These are phyloP conservation scores for Ophiostoma fasciatum DNA, from an alignment of 2,329 filamentous ascomycete species.

Conservation along the genomic window DNA sequence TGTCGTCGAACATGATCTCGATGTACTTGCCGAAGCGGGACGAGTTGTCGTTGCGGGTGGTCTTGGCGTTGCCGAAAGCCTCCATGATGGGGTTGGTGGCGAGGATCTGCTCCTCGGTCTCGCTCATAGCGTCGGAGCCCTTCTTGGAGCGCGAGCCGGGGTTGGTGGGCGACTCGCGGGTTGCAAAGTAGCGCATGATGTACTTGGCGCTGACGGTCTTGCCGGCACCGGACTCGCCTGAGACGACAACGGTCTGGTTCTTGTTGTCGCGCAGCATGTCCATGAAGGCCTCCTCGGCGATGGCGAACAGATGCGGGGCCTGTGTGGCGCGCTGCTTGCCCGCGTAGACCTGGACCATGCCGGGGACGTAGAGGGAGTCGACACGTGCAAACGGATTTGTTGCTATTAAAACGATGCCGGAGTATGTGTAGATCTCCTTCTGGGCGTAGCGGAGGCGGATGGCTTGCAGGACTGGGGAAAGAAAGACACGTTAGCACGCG, in stretches of 20 bases:
- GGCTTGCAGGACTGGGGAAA: slow-evolving; percentile 66
- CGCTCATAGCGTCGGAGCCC: slow-evolving; percentile 73
- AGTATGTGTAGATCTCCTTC: slow-evolving; percentile 99
- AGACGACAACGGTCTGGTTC: slow-evolving; percentile 99
- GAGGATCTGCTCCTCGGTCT: slow-evolving; percentile 96
- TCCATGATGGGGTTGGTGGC: slow-evolving; percentile 99
- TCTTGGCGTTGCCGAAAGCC: slow-evolving; percentile 98
- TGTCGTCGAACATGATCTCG: slow-evolving; percentile 96
- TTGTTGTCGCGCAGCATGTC: slow-evolving; percentile 94
- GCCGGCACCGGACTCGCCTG: slow-evolving; percentile 93
- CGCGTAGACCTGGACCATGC: slow-evolving; percentile 99
- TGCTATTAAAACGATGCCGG: slow-evolving; percentile 94
- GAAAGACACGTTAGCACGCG: slow-evolving; percentile 10
- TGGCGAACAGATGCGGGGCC: slow-evolving; percentile 94
- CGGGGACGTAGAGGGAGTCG: slow-evolving; percentile 94
- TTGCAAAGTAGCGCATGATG: slow-evolving; percentile 99
- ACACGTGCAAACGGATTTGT: slow-evolving; percentile 96
- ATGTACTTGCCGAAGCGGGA: slow-evolving; percentile 99
- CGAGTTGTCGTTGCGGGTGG: slow-evolving; percentile 98
- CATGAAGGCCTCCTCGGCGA: slow-evolving; percentile 97
- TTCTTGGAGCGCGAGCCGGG: slow-evolving; percentile 61
- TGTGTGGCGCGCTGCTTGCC: slow-evolving; percentile 94
- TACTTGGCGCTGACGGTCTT: slow-evolving; percentile 99
- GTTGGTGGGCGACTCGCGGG: slow-evolving; percentile 83
- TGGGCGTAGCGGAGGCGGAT: slow-evolving; percentile 94